Percentiles rank a stretch among this genome's conserved stretches.
phyloP scores from a whole-genome alignment of 164 flowering plant species.

The Aristolochia contorta region DNA sequence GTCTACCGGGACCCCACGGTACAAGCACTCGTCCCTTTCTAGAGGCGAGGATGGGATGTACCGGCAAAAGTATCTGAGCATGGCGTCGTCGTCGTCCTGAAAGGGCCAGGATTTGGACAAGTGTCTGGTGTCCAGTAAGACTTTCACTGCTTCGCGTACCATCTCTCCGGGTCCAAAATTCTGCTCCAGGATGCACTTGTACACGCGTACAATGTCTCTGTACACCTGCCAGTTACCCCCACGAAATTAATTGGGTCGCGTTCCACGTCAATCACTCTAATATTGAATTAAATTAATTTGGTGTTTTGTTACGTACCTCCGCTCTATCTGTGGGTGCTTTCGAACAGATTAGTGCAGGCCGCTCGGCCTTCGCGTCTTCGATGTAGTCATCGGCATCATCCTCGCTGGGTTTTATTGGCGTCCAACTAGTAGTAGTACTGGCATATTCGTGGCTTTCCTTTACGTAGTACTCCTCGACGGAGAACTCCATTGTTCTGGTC shows the following conservation, averaged over 20 bases:
- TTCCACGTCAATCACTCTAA: too few species aligned
- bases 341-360: background rate
- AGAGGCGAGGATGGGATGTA: slow-evolving; percentile 22
- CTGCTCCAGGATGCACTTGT: slow-evolving; percentile 30
- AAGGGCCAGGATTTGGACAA: slow-evolving; percentile 77
- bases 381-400: background rate
- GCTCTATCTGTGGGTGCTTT: background rate
- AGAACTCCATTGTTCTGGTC: slow-evolving; percentile 52
- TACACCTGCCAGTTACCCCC: slow-evolving; percentile 32
- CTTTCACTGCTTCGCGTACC: slow-evolving; percentile 26
- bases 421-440: background rate
- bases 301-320: background rate
- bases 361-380: background rate
- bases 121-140: slow-evolving; percentile 49
- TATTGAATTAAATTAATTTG: too few species aligned
- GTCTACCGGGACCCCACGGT: slow-evolving; percentile 19
- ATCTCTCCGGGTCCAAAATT: slow-evolving; percentile 23
- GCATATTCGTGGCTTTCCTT: background rate
- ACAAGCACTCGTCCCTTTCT: slow-evolving; percentile 8
- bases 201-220: slow-evolving; percentile 38
- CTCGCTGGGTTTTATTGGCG: background rate
- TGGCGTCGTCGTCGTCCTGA: slow-evolving; percentile 41
- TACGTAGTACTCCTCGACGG: slow-evolving; percentile 37
- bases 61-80: slow-evolving; percentile 46
- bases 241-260: too few species aligned